Evolutionary conservation across 257 asterid species (phyloP).

Genomic region (Capsicum chinense): DNA sequence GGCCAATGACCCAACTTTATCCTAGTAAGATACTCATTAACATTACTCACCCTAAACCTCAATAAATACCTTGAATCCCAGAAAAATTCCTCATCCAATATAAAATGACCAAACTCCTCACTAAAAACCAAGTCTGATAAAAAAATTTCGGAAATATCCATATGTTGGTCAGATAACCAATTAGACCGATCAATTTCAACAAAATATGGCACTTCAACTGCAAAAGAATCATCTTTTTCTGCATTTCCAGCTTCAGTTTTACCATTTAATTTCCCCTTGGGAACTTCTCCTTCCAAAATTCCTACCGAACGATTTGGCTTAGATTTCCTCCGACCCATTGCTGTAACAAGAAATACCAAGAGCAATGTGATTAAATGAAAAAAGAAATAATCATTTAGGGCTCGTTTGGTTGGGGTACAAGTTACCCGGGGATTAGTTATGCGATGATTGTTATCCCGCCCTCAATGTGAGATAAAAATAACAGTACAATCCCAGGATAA

Average conservation of each 20-base stretch:
- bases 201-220: constrained; percentile 52
- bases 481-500: too few species aligned
- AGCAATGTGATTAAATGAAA: background rate
- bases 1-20: constrained; percentile 98
- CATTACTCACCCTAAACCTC: constrained; percentile 70
- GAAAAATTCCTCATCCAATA: constrained; percentile 54
- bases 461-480: too few species aligned
- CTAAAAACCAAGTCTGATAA: constrained; percentile 62
- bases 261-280: constrained; percentile 41
- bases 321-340: constrained; percentile 82
- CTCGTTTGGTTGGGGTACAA: too few species aligned
- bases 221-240: constrained; percentile 35
- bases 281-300: constrained; percentile 39
- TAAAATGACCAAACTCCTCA: constrained; percentile 54
- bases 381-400: background rate
- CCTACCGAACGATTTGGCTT: constrained; percentile 78
- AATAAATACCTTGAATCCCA: constrained; percentile 53
- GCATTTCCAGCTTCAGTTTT: constrained; percentile 32
- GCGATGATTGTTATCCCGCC: too few species aligned
- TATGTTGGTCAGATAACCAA: constrained; percentile 69
- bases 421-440: too few species aligned
- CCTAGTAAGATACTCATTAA: constrained; percentile 62
- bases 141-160: constrained; percentile 74
- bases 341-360: constrained; percentile 18
- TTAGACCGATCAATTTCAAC: constrained; percentile 63